Evolutionary conservation across 2,329 filamentous ascomycete species (phyloP).

Genomic region (Arthroderma sp.): DNA sequence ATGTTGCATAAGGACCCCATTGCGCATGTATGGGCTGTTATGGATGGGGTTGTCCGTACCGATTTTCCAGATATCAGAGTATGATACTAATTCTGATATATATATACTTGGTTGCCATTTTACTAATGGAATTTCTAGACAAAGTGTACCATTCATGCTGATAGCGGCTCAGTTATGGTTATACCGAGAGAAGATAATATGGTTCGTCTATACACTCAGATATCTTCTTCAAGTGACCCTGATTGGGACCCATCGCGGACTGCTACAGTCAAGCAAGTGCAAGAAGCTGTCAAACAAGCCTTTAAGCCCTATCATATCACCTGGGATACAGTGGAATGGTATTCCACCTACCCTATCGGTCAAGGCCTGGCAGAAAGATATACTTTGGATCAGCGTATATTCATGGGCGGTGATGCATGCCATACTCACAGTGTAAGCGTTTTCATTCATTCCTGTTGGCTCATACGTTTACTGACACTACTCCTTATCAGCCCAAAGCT

Average conservation of each 20-base stretch:
- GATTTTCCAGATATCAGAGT: conserved; percentile 71
- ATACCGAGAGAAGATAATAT: conserved; percentile 56
- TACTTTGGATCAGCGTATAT: conserved; percentile 52
- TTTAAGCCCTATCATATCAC: conserved; percentile 48
- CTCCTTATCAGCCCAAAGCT: conserved; percentile 42
- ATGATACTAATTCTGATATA: conserved; percentile 59
- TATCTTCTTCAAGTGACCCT: conserved; percentile 49
- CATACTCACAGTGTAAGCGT: conserved; percentile 45
- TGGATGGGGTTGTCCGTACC: conserved; percentile 60
- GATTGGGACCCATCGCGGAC: conserved; percentile 52
- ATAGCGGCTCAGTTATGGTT: conserved; percentile 67
- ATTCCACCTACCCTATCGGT: conserved; percentile 54
- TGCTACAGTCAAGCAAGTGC: conserved; percentile 48
- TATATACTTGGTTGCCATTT: conserved; percentile 36
- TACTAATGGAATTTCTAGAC: conserved; percentile 7
- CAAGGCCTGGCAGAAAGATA: conserved; percentile 55
- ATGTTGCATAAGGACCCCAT: conserved; percentile 58
- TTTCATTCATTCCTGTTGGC: too few species aligned
- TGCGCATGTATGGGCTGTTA: conserved; percentile 64
- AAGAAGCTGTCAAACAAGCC: conserved; percentile 46
- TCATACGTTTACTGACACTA: neutral
- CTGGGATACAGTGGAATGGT: conserved; percentile 56
- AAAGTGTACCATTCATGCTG: conserved; percentile 60
- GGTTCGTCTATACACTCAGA: conserved; percentile 43
- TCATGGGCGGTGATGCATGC: conserved; percentile 54